Base-by-base conservation (phyloP, 768 basidiomycete species). In the Kwoniella heveanensis region DNA sequence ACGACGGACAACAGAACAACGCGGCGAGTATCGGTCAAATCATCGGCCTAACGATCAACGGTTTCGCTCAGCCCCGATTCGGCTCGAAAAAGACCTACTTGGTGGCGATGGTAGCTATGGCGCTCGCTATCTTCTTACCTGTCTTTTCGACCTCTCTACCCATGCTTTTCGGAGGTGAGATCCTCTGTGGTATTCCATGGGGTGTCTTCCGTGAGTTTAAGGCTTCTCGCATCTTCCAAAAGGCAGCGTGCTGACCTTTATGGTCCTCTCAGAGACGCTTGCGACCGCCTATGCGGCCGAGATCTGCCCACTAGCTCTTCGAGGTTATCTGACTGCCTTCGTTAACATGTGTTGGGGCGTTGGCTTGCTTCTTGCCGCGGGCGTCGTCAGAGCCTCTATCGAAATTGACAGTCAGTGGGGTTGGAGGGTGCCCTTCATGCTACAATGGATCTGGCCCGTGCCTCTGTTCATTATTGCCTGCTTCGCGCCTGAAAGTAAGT, bases 1-100 rank as follows among this genome's bases (percentile, higher is more conserved):
- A 79, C 80, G 80, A 81, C 36, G 68, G 77, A 4, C 76, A 69
- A 5, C 59, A 80, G 13, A 61, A 64, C 29, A 77, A 78, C 65
- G 74, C 70, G 1, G 63, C 71, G 24, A 59, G 72, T 15, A 68
- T 70, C 53, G 78, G 80, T 44, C 72, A 73, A 37, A 72, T 80
- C 50, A 47, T 76, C 26, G 65, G 68, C 25, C 57, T 70, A 12
- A 25, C 61, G 55, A 26, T 70, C 58, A 67, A 64, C 24, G 60
- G 55, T 2, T 70, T 37, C 39, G 32, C 53, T 6, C 63, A 62
- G 30, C 66, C 69, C 27, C 51, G 66, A 22, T 71, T 70, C 60
- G 77, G 77, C 27, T 64, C 54, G 48, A 50, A 68, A 47, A 36
- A 47, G 2, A 70, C 67, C 12, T 61, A 67, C 54, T 64, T 71